A percentile compares a stretch with the other conserved stretches of the same genome.
Evolutionary conservation across 2,329 filamentous ascomycete genomes (phyloP).

Genomic region (Aurifilum marmelostoma): DNA sequence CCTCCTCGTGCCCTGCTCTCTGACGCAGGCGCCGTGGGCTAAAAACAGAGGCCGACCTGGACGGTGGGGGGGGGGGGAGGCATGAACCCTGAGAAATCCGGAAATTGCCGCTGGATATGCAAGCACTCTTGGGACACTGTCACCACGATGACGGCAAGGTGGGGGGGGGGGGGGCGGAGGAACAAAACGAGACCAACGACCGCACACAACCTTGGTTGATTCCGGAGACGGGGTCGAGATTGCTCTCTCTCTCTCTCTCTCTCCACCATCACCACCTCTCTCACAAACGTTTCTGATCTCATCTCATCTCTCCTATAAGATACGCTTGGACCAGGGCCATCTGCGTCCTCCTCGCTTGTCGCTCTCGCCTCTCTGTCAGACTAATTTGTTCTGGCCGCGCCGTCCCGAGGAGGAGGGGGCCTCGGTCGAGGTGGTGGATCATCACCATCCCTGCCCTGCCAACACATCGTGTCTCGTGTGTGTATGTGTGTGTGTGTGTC

Average conservation of each 20-base stretch:
- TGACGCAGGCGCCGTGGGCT: neutral
- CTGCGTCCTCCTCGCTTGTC: neutral
- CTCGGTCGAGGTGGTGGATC: neutral
- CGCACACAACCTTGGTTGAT: neutral
- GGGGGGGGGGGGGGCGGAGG: no score
- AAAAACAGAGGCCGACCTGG: no score
- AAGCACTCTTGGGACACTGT: slow-evolving; percentile 8
- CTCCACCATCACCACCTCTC: no score
- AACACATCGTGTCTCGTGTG: neutral
- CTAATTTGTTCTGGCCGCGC: neutral
- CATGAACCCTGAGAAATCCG: neutral
- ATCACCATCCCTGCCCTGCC: neutral
- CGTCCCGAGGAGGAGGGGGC: neutral
- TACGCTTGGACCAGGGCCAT: neutral
- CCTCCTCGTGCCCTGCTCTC: no score
- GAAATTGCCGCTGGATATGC: slow-evolving; percentile 7
- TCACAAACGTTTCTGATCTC: no score
- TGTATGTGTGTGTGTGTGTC: neutral
- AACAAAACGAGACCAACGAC: neutral
- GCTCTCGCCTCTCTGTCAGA: neutral
- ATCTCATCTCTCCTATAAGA: neutral
- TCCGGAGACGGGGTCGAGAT: neutral
- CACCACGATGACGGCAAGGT: slow-evolving; percentile 8
- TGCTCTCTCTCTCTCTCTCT: neutral
- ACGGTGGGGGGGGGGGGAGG: no score